Conservation (phyloP, 345 rosid genomes). For the Aquilaria sinensis region DNA sequence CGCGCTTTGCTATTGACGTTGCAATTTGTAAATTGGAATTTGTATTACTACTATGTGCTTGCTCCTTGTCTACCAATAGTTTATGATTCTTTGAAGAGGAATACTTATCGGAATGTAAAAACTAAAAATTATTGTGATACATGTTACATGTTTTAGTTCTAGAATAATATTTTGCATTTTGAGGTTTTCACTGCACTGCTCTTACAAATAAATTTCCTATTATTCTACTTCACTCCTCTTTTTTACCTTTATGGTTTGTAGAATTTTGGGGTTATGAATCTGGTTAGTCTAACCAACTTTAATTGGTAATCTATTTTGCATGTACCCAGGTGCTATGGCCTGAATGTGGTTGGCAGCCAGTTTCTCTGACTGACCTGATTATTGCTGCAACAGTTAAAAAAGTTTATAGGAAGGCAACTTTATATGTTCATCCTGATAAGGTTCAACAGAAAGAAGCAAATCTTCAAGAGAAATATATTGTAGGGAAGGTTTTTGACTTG, state of each 20-base stretch:
- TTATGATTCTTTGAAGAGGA: neutral
- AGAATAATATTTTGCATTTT: too few species aligned
- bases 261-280: too few species aligned
- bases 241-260: neutral
- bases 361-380: slow-evolving; percentile 81
- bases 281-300: neutral
- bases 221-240: neutral
- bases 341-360: slow-evolving; percentile 83
- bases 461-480: slow-evolving; percentile 75
- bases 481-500: slow-evolving; percentile 95
- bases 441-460: slow-evolving; percentile 97
- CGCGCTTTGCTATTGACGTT: slow-evolving; percentile 83
- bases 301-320: neutral
- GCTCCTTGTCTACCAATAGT: neutral
- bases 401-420: slow-evolving; percentile 75
- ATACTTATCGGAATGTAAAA: neutral
- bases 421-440: slow-evolving; percentile 94
- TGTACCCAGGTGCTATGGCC: slow-evolving; percentile 81
- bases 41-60: neutral
- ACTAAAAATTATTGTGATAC: too few species aligned
- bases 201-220: too few species aligned
- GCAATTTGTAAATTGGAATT: slow-evolving; percentile 50
- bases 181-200: too few species aligned
- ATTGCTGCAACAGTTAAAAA: slow-evolving; percentile 83
- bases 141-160: too few species aligned